Evolutionary conservation across 768 basidiomycete genomes (phyloP).

Genomic region (Galerina sulciceps): DNA sequence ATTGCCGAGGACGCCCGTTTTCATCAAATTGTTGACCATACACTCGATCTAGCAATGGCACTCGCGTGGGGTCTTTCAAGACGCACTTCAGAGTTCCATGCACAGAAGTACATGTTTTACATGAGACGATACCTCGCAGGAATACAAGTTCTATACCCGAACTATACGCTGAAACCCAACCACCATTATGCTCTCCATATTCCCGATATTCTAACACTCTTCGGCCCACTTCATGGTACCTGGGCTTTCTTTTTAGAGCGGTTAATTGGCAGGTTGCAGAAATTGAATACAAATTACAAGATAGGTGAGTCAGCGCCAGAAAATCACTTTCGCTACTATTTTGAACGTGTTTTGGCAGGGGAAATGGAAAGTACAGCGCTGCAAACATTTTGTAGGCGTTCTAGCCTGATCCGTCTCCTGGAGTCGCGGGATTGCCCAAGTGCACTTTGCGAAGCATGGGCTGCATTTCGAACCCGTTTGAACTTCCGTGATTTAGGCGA

Average conservation of each 20-base stretch:
- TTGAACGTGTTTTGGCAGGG: not conserved
- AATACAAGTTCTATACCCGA: too few relatives aligned
- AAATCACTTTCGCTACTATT: not conserved
- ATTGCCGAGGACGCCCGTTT: not conserved
- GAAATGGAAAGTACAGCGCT: not conserved
- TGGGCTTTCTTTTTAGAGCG: slow-evolving; percentile 3
- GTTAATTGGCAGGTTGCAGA: not conserved
- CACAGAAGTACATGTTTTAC: not conserved
- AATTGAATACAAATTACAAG: not conserved
- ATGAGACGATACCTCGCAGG: not conserved
- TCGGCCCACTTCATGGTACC: slow-evolving; percentile 12
- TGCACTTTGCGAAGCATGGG: not conserved
- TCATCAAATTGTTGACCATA: slow-evolving; percentile 15
- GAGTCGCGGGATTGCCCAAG: not conserved
- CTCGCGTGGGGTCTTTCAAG: slow-evolving; percentile 11
- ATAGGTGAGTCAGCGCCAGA: not conserved
- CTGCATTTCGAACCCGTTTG: not conserved
- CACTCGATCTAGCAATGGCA: slow-evolving; percentile 19
- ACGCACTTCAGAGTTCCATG: not conserved
- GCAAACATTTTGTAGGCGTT: not conserved
- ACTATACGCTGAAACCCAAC: slow-evolving; percentile 10
- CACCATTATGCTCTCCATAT: slow-evolving; percentile 11
- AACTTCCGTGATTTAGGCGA: not conserved
- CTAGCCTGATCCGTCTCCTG: not conserved
- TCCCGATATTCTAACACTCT: slow-evolving; percentile 34